A percentile compares a stretch with the other conserved stretches of the same genome.
Conservation (phyloP, 306 rosid genomes). For the Begonia fuchsioides region DNA sequence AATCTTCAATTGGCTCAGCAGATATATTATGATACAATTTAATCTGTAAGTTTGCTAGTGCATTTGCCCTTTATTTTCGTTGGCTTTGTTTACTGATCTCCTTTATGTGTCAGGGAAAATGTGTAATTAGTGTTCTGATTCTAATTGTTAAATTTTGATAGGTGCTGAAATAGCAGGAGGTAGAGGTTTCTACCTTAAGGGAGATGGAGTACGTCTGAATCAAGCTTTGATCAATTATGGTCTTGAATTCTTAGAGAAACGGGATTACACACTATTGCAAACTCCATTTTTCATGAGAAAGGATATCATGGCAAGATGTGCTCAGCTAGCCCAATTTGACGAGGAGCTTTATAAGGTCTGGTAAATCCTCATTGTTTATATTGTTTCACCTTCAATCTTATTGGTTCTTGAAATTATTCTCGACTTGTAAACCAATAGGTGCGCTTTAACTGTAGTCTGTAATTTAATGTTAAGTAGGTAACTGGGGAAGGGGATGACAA, state of each 20-base stretch:
- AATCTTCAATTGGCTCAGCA: neutral
- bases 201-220: conserved; percentile 85
- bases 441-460: conserved; percentile 3
- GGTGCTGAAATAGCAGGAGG: conserved; percentile 93
- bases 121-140: neutral
- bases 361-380: neutral
- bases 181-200: conserved; percentile 90
- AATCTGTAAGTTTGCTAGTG: no score
- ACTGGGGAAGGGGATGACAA: conserved; percentile 99
- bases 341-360: conserved; percentile 94
- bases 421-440: neutral
- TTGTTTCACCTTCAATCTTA: neutral
- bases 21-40: no score
- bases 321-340: conserved; percentile 90
- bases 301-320: conserved; percentile 90
- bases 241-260: conserved; percentile 66
- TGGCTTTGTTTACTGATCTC: no score
- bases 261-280: conserved; percentile 56
- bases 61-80: no score
- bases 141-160: conserved; percentile 15
- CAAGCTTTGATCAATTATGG: conserved; percentile 89
- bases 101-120: no score
- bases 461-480: conserved; percentile 29
- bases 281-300: conserved; percentile 96
- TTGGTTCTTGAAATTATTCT: neutral